Percentiles rank a stretch among this genome's conserved stretches.
These are phyloP conservation scores for Cutaneotrichosporon mucoides DNA, from an alignment of 1,284 basidiomycete genomes.

Conservation along the genomic window DNA sequence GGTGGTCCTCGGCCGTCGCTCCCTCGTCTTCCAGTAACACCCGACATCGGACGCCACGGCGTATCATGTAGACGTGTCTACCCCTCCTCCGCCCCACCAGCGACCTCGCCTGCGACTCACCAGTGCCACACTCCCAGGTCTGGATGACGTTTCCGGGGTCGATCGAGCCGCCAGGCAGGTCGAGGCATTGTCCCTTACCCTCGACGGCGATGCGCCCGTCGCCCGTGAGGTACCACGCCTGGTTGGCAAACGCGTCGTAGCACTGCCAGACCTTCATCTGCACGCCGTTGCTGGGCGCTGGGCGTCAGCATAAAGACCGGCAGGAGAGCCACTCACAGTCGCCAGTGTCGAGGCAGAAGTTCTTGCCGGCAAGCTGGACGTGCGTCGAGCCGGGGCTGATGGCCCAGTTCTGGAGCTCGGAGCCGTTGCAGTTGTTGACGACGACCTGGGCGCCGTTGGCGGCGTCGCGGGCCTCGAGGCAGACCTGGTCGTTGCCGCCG, in stretches of 20 bases:
- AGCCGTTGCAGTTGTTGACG: conserved; percentile 5
- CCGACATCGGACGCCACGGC: too few species aligned
- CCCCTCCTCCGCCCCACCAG: too few species aligned
- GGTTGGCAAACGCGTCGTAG: conserved; percentile 17
- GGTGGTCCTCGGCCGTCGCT: too few species aligned
- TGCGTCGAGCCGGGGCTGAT: conserved; percentile 1
- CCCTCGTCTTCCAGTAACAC: too few species aligned
- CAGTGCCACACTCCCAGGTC: conserved; percentile 23
- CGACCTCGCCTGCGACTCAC: neutral
- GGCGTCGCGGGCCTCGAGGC: conserved; percentile 11
- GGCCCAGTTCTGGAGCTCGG: neutral
- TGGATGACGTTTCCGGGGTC: conserved; percentile 24
- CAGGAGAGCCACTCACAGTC: neutral
- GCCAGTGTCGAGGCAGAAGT: conserved; percentile 23
- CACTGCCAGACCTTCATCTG: conserved; percentile 15
- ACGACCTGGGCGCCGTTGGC: conserved; percentile 16
- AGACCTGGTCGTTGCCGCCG: conserved; percentile 8
- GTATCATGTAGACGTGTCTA: too few species aligned
- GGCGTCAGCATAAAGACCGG: neutral
- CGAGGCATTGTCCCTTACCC: conserved; percentile 13
- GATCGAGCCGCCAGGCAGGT: conserved; percentile 7
- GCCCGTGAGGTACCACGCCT: conserved; percentile 12
- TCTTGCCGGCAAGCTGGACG: conserved; percentile 24
- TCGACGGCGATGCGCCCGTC: conserved; percentile 14
- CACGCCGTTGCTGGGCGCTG: conserved; percentile 11